phyloP scores from a whole-genome alignment of 805 yeast species.

The Yamadazyma endophytica region DNA sequence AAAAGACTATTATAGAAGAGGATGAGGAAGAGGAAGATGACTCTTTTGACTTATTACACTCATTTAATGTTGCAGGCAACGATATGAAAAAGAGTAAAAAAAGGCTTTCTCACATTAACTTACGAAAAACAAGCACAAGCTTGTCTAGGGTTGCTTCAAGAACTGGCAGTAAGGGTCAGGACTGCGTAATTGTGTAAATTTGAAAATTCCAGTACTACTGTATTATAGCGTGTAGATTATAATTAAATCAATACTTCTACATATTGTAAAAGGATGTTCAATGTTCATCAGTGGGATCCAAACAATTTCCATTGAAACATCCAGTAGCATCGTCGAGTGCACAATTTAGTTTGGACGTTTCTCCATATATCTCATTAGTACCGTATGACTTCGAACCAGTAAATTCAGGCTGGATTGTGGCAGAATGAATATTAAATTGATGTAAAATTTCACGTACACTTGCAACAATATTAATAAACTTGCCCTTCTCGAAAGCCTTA shows the following conservation, averaged over 20 bases:
- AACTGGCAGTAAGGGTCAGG: slow-evolving; percentile 4
- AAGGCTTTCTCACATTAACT: slow-evolving; percentile 2
- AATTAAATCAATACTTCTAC: too few relatives aligned
- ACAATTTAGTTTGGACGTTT: slow-evolving; percentile 24
- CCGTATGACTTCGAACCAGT: slow-evolving; percentile 8
- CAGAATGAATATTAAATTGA: slow-evolving; percentile 82
- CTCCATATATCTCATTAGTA: slow-evolving; percentile 21
- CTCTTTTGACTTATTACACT: slow-evolving; percentile 21
- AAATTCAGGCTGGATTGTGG: slow-evolving; percentile 96
- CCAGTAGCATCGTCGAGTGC: slow-evolving; percentile 26
- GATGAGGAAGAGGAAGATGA: slow-evolving; percentile 14
- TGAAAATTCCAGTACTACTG: neutral
- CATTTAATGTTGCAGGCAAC: slow-evolving; percentile 10
- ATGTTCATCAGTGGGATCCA: slow-evolving; percentile 5
- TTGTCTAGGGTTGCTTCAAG: slow-evolving; percentile 3
- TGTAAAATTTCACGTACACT: slow-evolving; percentile 77
- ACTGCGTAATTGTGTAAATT: slow-evolving; percentile 10
- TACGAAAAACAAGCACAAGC: slow-evolving; percentile 2
- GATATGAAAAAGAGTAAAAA: neutral
- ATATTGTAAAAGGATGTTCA: too few relatives aligned
- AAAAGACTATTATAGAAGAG: slow-evolving; percentile 3
- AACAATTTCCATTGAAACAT: slow-evolving; percentile 26
- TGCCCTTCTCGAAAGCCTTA: slow-evolving; percentile 30
- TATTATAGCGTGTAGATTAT: neutral
- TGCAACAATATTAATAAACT: slow-evolving; percentile 65